phyloP scores from a whole-genome alignment of 2,329 filamentous ascomycete species.

The Cladophialophora chaetospira region DNA sequence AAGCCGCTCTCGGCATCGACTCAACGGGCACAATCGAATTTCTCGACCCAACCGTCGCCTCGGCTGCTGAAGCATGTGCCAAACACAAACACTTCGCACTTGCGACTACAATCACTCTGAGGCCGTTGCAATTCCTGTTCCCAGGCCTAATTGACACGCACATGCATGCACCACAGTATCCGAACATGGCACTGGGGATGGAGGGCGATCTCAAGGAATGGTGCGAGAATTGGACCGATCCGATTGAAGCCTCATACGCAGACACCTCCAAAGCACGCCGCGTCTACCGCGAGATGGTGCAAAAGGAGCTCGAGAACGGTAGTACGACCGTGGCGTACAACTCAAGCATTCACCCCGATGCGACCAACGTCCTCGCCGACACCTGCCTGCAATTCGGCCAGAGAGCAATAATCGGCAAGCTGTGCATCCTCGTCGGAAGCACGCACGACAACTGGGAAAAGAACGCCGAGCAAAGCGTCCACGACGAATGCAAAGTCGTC shows the following conservation, averaged over 20 bases:
- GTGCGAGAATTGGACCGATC: slow-evolving; percentile 66
- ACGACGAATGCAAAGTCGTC: slow-evolving; percentile 36
- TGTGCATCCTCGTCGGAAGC: slow-evolving; percentile 56
- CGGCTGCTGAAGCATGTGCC: slow-evolving; percentile 9
- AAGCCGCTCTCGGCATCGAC: slow-evolving; percentile 15
- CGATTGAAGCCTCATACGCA: slow-evolving; percentile 62
- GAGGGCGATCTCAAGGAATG: slow-evolving; percentile 56
- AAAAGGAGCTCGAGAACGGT: slow-evolving; percentile 62
- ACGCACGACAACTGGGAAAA: slow-evolving; percentile 61
- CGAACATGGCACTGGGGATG: slow-evolving; percentile 49
- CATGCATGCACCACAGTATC: slow-evolving; percentile 65
- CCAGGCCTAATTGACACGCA: slow-evolving; percentile 68
- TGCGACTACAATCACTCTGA: slow-evolving; percentile 5
- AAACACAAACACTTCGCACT: slow-evolving; percentile 8
- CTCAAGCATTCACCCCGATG: slow-evolving; percentile 57
- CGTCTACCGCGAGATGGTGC: slow-evolving; percentile 57
- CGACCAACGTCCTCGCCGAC: slow-evolving; percentile 60
- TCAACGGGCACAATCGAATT: slow-evolving; percentile 14
- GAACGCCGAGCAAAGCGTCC: slow-evolving; percentile 28
- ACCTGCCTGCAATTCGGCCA: slow-evolving; percentile 57
- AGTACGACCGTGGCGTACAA: slow-evolving; percentile 66
- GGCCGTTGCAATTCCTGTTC: slow-evolving; percentile 50
- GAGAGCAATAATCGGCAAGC: slow-evolving; percentile 44
- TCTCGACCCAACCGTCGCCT: slow-evolving; percentile 4
- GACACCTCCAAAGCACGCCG: slow-evolving; percentile 56